These are phyloP conservation scores for Fagopyrum homotropicum DNA, from an alignment of 148 eudicot species.

Conservation along the genomic window DNA sequence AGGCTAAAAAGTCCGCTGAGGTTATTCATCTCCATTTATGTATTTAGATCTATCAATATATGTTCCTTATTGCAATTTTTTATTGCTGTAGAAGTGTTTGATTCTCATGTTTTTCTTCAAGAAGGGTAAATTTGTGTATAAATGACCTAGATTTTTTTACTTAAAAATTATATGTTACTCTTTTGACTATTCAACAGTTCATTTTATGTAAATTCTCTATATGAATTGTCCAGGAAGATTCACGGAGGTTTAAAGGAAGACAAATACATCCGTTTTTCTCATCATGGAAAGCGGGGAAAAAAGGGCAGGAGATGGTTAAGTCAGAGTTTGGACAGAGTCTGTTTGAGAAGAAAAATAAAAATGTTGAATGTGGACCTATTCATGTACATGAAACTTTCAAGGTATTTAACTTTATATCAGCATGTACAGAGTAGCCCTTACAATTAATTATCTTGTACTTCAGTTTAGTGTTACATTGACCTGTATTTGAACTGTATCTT, in stretches of 20 bases:
- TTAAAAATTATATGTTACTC: neutral
- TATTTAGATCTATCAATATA: neutral
- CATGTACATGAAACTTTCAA: conserved; percentile 68
- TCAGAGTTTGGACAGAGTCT: conserved; percentile 32
- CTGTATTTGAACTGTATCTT: neutral
- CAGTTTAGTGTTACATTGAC: neutral
- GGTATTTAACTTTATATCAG: conserved; percentile 30
- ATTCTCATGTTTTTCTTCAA: neutral
- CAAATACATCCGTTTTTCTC: conserved; percentile 90
- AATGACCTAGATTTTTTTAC: neutral
- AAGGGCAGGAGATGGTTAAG: conserved; percentile 33
- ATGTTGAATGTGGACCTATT: conserved; percentile 49
- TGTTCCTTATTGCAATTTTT: conserved; percentile 3
- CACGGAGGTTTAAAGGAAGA: conserved; percentile 74
- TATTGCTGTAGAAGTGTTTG: neutral
- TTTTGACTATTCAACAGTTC: neutral
- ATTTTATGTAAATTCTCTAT: conserved; percentile 3
- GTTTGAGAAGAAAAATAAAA: conserved; percentile 31
- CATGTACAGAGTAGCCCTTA: neutral
- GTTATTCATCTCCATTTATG: conserved; percentile 26
- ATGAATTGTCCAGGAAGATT: conserved; percentile 60
- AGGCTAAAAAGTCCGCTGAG: conserved; percentile 79
- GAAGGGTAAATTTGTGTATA: neutral
- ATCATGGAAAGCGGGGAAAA: conserved; percentile 50
- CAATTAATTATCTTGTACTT: neutral